Evolutionary conservation across 768 basidiomycete genomes (phyloP), one percentile per base, ranked within the genome.

Genomic region (Hortiboletus campestris): DNA sequence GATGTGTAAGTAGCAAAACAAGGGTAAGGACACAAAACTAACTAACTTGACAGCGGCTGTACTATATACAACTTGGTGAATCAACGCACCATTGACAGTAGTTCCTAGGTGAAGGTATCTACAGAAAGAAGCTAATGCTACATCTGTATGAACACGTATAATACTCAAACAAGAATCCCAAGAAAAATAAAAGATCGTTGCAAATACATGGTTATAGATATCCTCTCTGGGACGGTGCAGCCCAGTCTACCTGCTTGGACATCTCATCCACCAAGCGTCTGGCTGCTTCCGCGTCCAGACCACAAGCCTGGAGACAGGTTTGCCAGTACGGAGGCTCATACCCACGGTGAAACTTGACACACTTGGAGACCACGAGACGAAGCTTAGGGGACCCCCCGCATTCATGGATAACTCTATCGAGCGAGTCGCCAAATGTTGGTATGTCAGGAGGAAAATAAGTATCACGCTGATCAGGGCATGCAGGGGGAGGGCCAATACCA

Each of bases 281-380:
- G 7, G 57, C 57, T 3, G 59, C 58, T 12, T 60, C 60, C 3
- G 45, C 28, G 22, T 56, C 58, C 46, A 71, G 31, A 20, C 62
- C 61, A 29, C 60, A 67, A 14, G 61, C 61, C 50, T 56, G 59
- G 28, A 71, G 63, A 12, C 61, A 60, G 6, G 49, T 47, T 31
- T 65, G 56, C 70, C 70, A 71, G 50, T 69, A 67, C 2, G 61
- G 51, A 19, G 62, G 63, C 13, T 72, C 70, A 28, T 67, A 71
- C 3, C 67, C 70, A 19, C 29, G 54, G 6, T 58, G 19, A 29
- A 54, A 69, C 34, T 48, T 32, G 50, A 72, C 60, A 51, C 70
- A 71, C 48, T 34, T 63, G 41, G 51, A 41, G 9, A 71, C 62
- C 25, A 63, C 67, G 12, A 45, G 56, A 12, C 56, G 60, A 34